Conservation (phyloP, 441 rosid genomes). For the Populus hybrid region DNA sequence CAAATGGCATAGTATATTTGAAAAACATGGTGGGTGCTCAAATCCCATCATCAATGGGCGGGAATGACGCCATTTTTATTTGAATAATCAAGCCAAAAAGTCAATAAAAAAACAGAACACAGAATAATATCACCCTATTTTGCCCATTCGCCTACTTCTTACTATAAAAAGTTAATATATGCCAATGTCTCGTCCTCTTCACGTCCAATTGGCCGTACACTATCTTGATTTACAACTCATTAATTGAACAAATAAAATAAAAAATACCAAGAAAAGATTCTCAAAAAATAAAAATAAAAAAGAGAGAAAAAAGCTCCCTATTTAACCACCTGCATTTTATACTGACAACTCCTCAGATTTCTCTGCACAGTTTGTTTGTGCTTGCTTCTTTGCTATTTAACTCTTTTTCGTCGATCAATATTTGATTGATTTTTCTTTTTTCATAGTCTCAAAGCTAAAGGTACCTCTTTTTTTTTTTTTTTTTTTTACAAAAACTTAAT, state of each 20-base stretch:
- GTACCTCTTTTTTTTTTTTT: background rate
- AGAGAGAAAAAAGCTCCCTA: background rate
- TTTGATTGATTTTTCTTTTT: background rate
- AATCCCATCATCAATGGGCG: background rate
- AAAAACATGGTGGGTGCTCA: background rate
- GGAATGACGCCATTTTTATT: background rate
- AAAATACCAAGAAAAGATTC: background rate
- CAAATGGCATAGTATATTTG: background rate
- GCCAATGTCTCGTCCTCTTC: background rate
- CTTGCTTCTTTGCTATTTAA: background rate
- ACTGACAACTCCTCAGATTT: background rate
- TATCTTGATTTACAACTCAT: background rate
- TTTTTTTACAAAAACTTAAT: background rate
- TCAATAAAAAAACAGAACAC: background rate
- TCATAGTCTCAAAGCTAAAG: background rate
- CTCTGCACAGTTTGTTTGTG: background rate
- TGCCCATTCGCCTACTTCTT: background rate
- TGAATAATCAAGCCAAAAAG: background rate
- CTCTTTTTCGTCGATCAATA: background rate
- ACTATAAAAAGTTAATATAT: background rate
- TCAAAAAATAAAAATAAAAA: too few species aligned
- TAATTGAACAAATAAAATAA: background rate
- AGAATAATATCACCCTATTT: background rate
- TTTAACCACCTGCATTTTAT: background rate
- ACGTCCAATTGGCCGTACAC: background rate